phyloP scores from a whole-genome alignment of 2,329 filamentous ascomycete species.

The Colletotrichum trifolii region DNA sequence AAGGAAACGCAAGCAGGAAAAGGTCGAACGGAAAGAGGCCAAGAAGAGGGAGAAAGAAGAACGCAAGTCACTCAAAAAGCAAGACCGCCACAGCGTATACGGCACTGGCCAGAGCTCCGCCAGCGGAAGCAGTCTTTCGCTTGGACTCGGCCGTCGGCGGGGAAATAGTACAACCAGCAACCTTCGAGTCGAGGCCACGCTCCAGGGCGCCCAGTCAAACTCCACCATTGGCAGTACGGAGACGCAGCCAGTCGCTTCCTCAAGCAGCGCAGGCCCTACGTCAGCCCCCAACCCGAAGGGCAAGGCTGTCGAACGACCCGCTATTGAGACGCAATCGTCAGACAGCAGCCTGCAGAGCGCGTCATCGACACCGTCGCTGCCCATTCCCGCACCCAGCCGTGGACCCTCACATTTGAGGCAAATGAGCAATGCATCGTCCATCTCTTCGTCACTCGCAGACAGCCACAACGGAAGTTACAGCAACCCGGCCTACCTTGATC shows the following conservation, averaged over 20 bases:
- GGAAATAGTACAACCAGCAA: constrained; percentile 71
- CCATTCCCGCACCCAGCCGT: constrained; percentile 62
- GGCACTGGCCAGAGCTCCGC: constrained; percentile 59
- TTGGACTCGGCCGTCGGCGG: constrained; percentile 68
- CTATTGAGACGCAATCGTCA: constrained; percentile 40
- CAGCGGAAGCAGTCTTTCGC: constrained; percentile 73
- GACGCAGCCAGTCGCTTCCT: constrained; percentile 45
- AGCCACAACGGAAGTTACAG: constrained; percentile 67
- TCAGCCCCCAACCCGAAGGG: constrained; percentile 66
- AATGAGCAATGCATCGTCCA: constrained; percentile 87
- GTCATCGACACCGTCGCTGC: constrained; percentile 52
- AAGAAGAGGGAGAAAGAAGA: constrained; percentile 89
- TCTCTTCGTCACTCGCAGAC: constrained; percentile 80
- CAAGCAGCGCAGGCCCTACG: constrained; percentile 44
- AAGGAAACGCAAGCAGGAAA: constrained; percentile 85
- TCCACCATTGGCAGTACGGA: constrained; percentile 23
- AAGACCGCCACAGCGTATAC: constrained; percentile 50
- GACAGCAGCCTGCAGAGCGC: constrained; percentile 37
- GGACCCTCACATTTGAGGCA: constrained; percentile 80
- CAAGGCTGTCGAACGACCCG: constrained; percentile 72
- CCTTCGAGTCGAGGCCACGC: constrained; percentile 66
- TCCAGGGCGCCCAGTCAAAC: constrained; percentile 52
- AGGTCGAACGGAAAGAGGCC: constrained; percentile 81
- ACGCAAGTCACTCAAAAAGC: constrained; percentile 80
- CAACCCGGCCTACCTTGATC: constrained; percentile 52